Percentiles rank a stretch among this genome's conserved stretches.
These are phyloP conservation scores for Penicillium sp. DNA, from an alignment of 2,329 filamentous ascomycete genomes.

Conservation along the genomic window DNA sequence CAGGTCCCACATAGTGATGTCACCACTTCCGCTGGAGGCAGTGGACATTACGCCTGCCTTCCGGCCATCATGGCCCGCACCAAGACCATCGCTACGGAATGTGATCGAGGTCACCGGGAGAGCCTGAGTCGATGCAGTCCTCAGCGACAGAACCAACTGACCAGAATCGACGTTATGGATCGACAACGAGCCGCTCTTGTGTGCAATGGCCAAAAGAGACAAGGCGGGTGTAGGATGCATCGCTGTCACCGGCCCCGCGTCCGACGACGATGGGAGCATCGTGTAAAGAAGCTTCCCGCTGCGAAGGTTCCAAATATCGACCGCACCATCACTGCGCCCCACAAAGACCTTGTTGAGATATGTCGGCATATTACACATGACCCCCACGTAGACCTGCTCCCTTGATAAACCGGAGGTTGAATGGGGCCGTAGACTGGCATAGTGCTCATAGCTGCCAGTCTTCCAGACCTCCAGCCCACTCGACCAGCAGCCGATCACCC, in stretches of 20 bases:
- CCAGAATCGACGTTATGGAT: conserved; percentile 80
- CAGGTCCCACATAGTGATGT: conserved; percentile 94
- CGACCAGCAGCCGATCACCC: conserved; percentile 75
- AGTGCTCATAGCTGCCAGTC: conserved; percentile 74
- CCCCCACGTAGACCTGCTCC: conserved; percentile 67
- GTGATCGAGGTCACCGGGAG: conserved; percentile 70
- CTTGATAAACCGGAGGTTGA: conserved; percentile 54
- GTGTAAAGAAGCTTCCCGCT: conserved; percentile 88
- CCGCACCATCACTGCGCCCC: conserved; percentile 76
- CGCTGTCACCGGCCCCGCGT: conserved; percentile 77
- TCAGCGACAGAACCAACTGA: conserved; percentile 63
- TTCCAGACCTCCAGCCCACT: conserved; percentile 88
- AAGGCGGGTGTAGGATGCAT: conserved; percentile 78
- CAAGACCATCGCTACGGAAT: conserved; percentile 83
- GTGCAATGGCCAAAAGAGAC: conserved; percentile 81
- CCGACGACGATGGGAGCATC: conserved; percentile 67
- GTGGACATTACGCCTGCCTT: conserved; percentile 93
- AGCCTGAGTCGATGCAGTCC: conserved; percentile 59
- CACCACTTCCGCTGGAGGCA: conserved; percentile 69
- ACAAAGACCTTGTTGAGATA: conserved; percentile 95
- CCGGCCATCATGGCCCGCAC: conserved; percentile 80
- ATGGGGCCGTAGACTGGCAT: conserved; percentile 68
- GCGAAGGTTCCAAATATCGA: conserved; percentile 97
- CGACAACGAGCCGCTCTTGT: conserved; percentile 69
- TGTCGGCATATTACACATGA: conserved; percentile 83